Evolutionary conservation across 2,329 filamentous ascomycete genomes (phyloP).

Genomic region (Rutstroemia sydowiana): DNA sequence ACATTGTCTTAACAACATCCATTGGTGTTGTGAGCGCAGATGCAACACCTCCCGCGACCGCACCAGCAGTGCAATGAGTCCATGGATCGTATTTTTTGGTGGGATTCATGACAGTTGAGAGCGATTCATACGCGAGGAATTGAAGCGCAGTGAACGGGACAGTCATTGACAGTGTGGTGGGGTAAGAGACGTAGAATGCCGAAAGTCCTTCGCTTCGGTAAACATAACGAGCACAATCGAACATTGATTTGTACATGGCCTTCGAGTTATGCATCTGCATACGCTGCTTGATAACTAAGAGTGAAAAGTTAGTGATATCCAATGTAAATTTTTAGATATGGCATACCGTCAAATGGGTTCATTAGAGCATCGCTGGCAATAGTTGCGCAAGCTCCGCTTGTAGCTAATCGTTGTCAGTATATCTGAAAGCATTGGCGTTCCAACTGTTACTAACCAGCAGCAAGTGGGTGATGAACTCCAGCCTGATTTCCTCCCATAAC

Average conservation of each 20-base stretch:
- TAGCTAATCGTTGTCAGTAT: conserved; percentile 52
- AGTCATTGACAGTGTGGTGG: conserved; percentile 96
- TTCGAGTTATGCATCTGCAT: conserved; percentile 98
- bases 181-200: conserved; percentile 97
- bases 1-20: conserved; percentile 95
- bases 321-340: neutral
- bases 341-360: conserved; percentile 93
- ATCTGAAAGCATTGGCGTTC: neutral
- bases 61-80: conserved; percentile 89
- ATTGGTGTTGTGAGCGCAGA: conserved; percentile 91
- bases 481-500: conserved; percentile 85
- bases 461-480: conserved; percentile 84
- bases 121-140: conserved; percentile 95
- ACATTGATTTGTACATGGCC: conserved; percentile 74
- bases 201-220: conserved; percentile 80
- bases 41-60: conserved; percentile 85
- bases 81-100: conserved; percentile 79
- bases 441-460: conserved; percentile 60
- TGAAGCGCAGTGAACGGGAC: conserved; percentile 96
- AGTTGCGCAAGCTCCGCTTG: conserved; percentile 88
- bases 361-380: conserved; percentile 97
- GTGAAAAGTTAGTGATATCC: conserved; percentile 13
- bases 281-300: conserved; percentile 90
- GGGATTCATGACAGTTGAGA: conserved; percentile 90
- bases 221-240: conserved; percentile 80